Percentiles rank a stretch among this genome's conserved stretches.
Evolutionary conservation across 2,329 filamentous ascomycete genomes (phyloP).

Genomic region (Cytospora leucostoma): DNA sequence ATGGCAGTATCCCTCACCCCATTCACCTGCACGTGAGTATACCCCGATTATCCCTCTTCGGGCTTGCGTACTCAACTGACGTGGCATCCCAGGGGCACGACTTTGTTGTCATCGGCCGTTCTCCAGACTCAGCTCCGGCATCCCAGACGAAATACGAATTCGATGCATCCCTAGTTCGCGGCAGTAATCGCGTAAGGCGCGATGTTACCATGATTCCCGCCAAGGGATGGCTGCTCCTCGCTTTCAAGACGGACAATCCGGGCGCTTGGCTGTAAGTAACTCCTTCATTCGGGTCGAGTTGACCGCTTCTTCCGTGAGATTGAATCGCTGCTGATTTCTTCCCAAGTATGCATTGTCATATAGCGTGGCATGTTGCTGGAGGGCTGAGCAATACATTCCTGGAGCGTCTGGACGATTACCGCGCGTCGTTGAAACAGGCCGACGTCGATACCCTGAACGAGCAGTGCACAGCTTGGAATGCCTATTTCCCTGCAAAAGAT

Average conservation of each 20-base stretch:
- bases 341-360: slow-evolving; percentile 24
- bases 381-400: slow-evolving; percentile 24
- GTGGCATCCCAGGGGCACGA: slow-evolving; percentile 32
- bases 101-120: slow-evolving; percentile 35
- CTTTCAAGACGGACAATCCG: slow-evolving; percentile 51
- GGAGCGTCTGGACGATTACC: slow-evolving; percentile 18
- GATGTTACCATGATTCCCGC: slow-evolving; percentile 49
- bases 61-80: slow-evolving; percentile 16
- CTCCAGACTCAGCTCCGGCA: slow-evolving; percentile 27
- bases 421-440: slow-evolving; percentile 4
- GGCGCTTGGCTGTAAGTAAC: slow-evolving; percentile 43
- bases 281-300: not conserved
- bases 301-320: not conserved
- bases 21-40: slow-evolving; percentile 36
- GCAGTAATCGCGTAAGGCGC: slow-evolving; percentile 46
- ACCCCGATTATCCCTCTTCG: not conserved
- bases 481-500: slow-evolving; percentile 18
- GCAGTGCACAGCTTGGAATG: slow-evolving; percentile 23
- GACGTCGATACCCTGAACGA: slow-evolving; percentile 20
- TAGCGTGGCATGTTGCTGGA: slow-evolving; percentile 26
- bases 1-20: slow-evolving; percentile 35
- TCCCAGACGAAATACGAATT: slow-evolving; percentile 27
- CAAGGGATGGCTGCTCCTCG: slow-evolving; percentile 48
- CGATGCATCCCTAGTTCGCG: slow-evolving; percentile 37
- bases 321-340: not conserved